Percentiles rank a stretch among this genome's conserved stretches.
Conservation (phyloP, 208 protist species). For the Crithidia bombi region DNA sequence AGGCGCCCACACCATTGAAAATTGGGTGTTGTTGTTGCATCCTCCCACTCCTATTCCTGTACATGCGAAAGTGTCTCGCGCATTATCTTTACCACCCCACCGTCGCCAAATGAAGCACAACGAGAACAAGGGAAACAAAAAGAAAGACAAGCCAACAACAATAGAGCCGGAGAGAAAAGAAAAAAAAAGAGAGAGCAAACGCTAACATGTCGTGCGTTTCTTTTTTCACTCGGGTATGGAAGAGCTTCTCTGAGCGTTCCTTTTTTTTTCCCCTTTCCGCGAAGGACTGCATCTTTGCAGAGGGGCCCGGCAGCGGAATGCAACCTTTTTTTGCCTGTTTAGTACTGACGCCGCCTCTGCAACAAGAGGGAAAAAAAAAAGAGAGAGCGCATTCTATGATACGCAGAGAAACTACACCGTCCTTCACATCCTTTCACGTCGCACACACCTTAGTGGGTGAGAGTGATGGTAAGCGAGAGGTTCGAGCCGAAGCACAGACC, state of each 20-base stretch:
- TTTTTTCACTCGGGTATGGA: background rate
- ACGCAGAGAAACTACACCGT: background rate
- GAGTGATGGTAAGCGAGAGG: slow-evolving; percentile 52
- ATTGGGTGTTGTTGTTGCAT: too few relatives aligned
- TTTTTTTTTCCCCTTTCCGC: background rate
- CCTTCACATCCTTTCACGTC: background rate
- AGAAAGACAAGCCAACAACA: background rate
- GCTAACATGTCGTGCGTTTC: slow-evolving; percentile 6
- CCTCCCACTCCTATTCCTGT: too few relatives aligned
- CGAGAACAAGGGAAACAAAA: background rate
- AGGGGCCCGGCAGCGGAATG: background rate
- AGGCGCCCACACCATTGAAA: too few relatives aligned
- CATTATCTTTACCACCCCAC: too few relatives aligned
- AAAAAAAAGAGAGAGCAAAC: slow-evolving; percentile 3
- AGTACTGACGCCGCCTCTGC: background rate
- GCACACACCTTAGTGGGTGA: slow-evolving; percentile 26
- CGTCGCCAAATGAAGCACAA: slow-evolving; percentile 3
- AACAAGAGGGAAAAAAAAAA: background rate
- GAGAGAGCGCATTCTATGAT: slow-evolving; percentile 2
- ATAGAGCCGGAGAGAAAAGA: too few relatives aligned
- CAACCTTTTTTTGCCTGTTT: background rate
- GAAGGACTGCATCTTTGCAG: background rate
- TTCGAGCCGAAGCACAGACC: slow-evolving; percentile 61
- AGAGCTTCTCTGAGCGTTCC: background rate
- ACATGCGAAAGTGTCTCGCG: too few relatives aligned